phyloP scores from a whole-genome alignment of 2,329 filamentous ascomycete species.

The Sporothrix dimorphospora region DNA sequence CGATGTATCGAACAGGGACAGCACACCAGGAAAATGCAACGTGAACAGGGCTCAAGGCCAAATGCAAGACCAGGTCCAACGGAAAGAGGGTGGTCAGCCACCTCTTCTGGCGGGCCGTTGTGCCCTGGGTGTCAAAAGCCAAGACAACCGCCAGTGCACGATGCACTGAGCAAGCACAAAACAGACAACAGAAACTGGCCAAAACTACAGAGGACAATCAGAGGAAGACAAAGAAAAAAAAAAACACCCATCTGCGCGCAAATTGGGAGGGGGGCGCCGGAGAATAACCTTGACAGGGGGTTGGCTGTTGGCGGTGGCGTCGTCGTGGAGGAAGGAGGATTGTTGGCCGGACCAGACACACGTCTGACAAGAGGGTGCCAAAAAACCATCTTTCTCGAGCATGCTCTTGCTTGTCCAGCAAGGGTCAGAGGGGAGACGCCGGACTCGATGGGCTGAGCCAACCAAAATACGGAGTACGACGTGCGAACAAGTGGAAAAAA shows the following conservation, averaged over 20 bases:
- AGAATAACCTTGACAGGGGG: slow-evolving; percentile 14
- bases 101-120: background rate
- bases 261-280: background rate
- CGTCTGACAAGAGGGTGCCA: background rate
- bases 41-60: background rate
- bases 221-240: slow-evolving; percentile 1
- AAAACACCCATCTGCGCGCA: background rate
- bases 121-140: background rate
- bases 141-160: background rate
- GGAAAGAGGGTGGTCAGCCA: background rate
- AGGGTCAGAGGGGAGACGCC: background rate
- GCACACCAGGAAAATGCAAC: background rate
- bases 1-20: background rate
- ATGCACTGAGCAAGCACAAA: background rate
- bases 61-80: background rate
- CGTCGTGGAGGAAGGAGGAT: background rate
- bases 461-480: background rate
- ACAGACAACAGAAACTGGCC: background rate
- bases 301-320: background rate
- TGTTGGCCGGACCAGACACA: no score
- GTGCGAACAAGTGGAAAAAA: background rate
- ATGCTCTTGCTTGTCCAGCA: background rate
- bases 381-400: background rate
- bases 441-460: background rate
- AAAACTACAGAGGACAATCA: background rate